Base-by-base conservation (phyloP, 768 basidiomycete species). In the Lactifluus echinatus region DNA sequence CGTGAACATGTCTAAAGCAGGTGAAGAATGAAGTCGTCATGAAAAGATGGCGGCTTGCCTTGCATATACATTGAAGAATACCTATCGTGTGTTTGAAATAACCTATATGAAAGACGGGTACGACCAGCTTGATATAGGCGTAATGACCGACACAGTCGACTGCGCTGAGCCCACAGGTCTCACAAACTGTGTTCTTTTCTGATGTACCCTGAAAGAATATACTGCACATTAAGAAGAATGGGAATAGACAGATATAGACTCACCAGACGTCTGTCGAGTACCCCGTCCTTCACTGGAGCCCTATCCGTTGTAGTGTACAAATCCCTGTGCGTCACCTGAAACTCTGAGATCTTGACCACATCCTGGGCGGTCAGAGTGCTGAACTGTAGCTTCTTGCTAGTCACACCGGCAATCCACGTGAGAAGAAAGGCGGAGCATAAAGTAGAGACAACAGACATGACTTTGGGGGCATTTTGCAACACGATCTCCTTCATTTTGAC, bases 141-240 rank as follows among this genome's bases (percentile, higher is more conserved):
- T 96, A 98, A 71, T 99, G 96, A 1, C 96, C 96, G 23, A 96
- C 94, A 68, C 96, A 99, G 60, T 96, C 92, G 2, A 93, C 89
- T 28, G 91, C 85, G 17, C 81, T 84, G 61, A 93, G 82, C 8
- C 92, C 92, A 66, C 96, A 99, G 0, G 96, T 99, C 71, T 94
- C 90, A 72, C 96, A 99, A 67, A 85, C 87, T 26, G 87, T 81
- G 57, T 77, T 81, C 75, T 98, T 98, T 68, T 96, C 93, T 39
- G 91, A 90, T 4, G 93, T 95, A 42, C 96, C 96, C 94, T 96
- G 63, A 50, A 46, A 51, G 21, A 26, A 26, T 5, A 29, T 43
- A 28, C 28, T 49, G 28, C n/a, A 33, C 10, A 48, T 44, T n/a
- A 11, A 21, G 14, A 8, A 29, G 21, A 23, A 56, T 21, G 39